Base-by-base conservation (phyloP, 305 asterid genomes). In the Withania somnifera region DNA sequence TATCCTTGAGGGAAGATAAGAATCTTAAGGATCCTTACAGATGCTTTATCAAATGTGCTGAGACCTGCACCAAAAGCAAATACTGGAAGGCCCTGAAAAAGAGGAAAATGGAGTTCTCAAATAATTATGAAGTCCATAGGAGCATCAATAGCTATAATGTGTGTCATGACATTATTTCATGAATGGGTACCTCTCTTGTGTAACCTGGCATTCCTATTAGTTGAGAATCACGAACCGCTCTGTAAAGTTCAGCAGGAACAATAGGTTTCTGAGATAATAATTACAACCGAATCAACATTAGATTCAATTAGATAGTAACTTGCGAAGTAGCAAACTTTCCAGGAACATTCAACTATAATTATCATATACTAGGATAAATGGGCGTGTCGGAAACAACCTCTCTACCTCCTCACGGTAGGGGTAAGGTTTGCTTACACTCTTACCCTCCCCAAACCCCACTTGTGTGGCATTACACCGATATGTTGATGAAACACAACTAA, bases 141-240 rank as follows among this genome's bases (percentile, higher is more conserved):
- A 20, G 13, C 75, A 45, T 79, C 54, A 79, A 60, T 42, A 42
- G 53, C 36, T 40, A 60, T 22, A 28, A 40, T 56, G 24, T 54
- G 52, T 32, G 64, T 45, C 47, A 76, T 63, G 36, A 79, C 67
- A 24, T 17, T 30, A 51, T 32, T 58, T 77, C 54, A 66, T 61
- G 20, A 71, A 76, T 57, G 34, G 40, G 60, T 84, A 94, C 98
- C 93, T 94, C 98, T 81, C 85, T 84, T 26, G 98, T 82, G 93
- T 92, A 94, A 83, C 97, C 98, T 11, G 97, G 87, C 83, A 93
- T 34, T 60, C 98, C 97, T 83, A 94, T 87, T 78, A 91, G 98
- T 87, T 94, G 98, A 30, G 98, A 84, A 85, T 93, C 97, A 64
- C 98, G 97, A 83, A 92, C 89, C 11, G 84, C 92, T 85, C 93